Evolutionary conservation across 177 flowering plant genomes (phyloP).

Genomic region (Vitis hybrid): DNA sequence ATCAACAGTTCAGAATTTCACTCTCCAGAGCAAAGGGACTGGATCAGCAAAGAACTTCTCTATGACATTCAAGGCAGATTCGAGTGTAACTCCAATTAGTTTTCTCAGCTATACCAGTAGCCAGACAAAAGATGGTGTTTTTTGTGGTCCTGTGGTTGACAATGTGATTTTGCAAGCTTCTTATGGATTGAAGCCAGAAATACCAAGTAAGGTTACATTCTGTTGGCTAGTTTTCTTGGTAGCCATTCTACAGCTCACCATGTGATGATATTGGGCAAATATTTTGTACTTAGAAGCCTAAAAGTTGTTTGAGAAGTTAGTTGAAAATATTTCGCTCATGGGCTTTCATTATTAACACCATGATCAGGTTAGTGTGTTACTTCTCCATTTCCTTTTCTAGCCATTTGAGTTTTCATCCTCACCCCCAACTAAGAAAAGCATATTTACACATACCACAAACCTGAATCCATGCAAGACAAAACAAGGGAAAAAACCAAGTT

Average conservation of each 20-base stretch:
- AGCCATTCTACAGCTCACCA: neutral
- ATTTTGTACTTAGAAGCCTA: too few species aligned
- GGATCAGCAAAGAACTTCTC: slow-evolving; percentile 34
- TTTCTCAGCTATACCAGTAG: slow-evolving; percentile 29
- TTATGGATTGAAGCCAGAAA: slow-evolving; percentile 16
- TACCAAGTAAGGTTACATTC: neutral
- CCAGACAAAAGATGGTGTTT: slow-evolving; percentile 35
- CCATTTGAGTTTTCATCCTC: too few species aligned
- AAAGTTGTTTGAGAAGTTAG: too few species aligned
- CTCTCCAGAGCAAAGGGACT: slow-evolving; percentile 37
- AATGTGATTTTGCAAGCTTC: slow-evolving; percentile 34
- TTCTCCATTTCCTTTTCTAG: too few species aligned
- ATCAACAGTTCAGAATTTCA: slow-evolving; percentile 29
- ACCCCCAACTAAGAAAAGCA: too few species aligned
- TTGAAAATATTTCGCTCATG: too few species aligned
- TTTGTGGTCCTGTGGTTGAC: slow-evolving; percentile 51
- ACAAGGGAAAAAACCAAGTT: too few species aligned
- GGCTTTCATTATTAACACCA: too few species aligned
- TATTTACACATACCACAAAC: too few species aligned
- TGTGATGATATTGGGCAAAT: too few species aligned
- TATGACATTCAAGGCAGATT: slow-evolving; percentile 32
- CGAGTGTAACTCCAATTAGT: slow-evolving; percentile 27
- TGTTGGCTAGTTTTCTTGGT: slow-evolving; percentile 9
- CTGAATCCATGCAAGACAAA: too few species aligned
- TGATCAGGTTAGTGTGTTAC: too few species aligned